A percentile compares a stretch with the other conserved stretches of the same genome.
Evolutionary conservation across 1,139 yeast species (phyloP).

Genomic region (Nakaseomyces kungkrabaensis): DNA sequence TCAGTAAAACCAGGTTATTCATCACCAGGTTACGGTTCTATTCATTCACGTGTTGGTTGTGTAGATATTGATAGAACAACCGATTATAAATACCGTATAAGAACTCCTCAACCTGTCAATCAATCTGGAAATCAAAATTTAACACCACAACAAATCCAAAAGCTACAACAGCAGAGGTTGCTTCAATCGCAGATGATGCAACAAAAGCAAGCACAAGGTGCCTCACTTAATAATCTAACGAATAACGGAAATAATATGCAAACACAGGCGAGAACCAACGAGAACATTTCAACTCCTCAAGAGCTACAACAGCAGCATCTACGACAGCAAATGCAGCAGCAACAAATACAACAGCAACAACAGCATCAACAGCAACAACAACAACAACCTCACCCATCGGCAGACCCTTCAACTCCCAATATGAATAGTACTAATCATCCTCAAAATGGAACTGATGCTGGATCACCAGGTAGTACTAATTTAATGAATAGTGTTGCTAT

Average conservation of each 20-base stretch:
- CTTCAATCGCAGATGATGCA: conserved; percentile 29
- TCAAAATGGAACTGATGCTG: conserved; percentile 15
- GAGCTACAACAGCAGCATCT: conserved; percentile 5
- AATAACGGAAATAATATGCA: conserved; percentile 11
- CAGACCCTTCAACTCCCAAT: neutral
- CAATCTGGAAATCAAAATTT: conserved; percentile 20
- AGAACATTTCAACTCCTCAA: neutral
- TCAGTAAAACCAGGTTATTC: conserved; percentile 25
- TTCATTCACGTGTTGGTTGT: conserved; percentile 69
- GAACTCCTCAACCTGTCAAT: conserved; percentile 45
- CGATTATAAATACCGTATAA: conserved; percentile 49
- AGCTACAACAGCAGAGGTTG: conserved; percentile 31
- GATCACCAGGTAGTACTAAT: conserved; percentile 6
- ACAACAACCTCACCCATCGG: conserved; percentile 29
- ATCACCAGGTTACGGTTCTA: conserved; percentile 42
- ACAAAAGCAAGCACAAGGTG: conserved; percentile 27
- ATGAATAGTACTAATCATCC: conserved; percentile 20
- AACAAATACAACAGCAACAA: conserved; percentile 1
- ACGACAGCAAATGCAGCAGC: neutral
- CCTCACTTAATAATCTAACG: conserved; percentile 17
- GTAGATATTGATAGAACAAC: conserved; percentile 55
- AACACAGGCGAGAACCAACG: conserved; percentile 5
- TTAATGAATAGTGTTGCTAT: conserved; percentile 6
- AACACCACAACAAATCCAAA: conserved; percentile 39
- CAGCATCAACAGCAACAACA: conserved; percentile 11